phyloP scores from a whole-genome alignment of 495 filamentous ascomycete species.

The Neurospora cerealis region DNA sequence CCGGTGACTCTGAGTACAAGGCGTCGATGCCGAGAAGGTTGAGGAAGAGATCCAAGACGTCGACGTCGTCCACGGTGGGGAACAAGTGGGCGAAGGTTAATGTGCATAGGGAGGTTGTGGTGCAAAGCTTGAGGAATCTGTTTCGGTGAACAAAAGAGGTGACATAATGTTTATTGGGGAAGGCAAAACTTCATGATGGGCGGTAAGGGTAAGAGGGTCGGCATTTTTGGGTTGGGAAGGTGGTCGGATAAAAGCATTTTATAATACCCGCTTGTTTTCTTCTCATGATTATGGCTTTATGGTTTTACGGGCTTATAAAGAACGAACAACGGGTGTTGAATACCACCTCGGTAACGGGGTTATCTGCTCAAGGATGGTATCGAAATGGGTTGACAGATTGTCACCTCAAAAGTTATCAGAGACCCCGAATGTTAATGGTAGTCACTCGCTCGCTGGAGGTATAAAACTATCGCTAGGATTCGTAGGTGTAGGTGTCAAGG shows the following conservation, averaged over 20 bases:
- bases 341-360: neutral
- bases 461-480: neutral
- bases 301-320: neutral
- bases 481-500: too few species aligned
- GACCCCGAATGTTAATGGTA: neutral
- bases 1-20: neutral
- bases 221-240: neutral
- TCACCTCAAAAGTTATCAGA: neutral
- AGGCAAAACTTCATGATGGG: neutral
- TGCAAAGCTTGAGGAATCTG: conserved; percentile 31
- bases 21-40: conserved; percentile 11
- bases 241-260: conserved; percentile 6
- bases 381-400: neutral
- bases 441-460: neutral
- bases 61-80: neutral
- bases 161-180: neutral
- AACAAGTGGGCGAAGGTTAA: conserved; percentile 24
- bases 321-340: neutral
- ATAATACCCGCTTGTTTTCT: conserved; percentile 8
- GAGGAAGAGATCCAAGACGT: conserved; percentile 3
- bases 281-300: conserved; percentile 2
- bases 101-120: conserved; percentile 27
- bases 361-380: neutral
- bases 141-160: conserved; percentile 21
- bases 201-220: neutral